Percentiles rank a stretch among this genome's conserved stretches.
Evolutionary conservation across 257 asterid species (phyloP).

Genomic region (Solanum etuberosum): DNA sequence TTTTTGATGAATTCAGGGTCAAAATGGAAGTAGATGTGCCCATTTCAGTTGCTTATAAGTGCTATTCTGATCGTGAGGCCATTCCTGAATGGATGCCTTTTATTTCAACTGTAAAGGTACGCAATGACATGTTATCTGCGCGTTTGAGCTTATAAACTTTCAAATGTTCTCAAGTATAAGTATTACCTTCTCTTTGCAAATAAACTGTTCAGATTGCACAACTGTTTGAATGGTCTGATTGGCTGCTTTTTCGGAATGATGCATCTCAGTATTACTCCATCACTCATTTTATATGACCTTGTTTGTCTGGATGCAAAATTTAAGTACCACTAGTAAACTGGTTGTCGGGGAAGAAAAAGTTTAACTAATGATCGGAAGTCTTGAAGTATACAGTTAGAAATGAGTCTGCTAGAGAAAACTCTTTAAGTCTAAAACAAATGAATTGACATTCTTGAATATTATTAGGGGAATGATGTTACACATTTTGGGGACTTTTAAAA

Average conservation of each 20-base stretch:
- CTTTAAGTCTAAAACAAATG: not conserved
- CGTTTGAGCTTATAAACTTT: not conserved
- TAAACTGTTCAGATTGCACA: not conserved
- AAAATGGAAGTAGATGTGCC: conserved; percentile 80
- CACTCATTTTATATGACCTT: not conserved
- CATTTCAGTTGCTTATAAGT: conserved; percentile 66
- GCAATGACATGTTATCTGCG: not conserved
- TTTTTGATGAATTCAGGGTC: conserved; percentile 38
- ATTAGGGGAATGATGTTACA: not conserved
- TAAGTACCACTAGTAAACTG: not conserved
- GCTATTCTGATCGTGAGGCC: conserved; percentile 87
- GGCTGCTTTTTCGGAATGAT: not conserved
- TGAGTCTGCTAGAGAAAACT: not conserved
- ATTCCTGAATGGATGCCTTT: conserved; percentile 97
- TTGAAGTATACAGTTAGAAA: not conserved
- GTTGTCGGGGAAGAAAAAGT: not conserved
- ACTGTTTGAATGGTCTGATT: not conserved
- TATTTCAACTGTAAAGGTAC: conserved; percentile 77
- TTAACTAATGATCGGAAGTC: not conserved
- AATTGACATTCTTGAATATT: not conserved
- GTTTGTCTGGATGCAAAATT: not conserved
- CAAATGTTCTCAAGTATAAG: not conserved
- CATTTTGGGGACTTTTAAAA: not conserved
- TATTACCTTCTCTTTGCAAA: not conserved
- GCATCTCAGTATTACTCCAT: not conserved